Evolutionary conservation across 345 rosid species (phyloP), one percentile per base, ranked within the genome.

Genomic region (Gossypium stocksii): DNA sequence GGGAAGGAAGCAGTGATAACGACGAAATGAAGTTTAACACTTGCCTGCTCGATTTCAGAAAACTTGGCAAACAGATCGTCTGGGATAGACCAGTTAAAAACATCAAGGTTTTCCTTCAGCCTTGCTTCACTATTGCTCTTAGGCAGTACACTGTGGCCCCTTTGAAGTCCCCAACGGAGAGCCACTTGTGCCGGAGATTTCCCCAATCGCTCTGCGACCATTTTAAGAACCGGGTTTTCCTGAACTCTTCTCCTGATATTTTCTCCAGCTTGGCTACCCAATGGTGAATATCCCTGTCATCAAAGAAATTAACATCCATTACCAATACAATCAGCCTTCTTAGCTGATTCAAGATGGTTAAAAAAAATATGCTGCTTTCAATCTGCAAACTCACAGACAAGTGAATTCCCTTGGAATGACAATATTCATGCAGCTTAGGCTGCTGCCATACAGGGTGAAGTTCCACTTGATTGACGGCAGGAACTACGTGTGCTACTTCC

Each of bases 141-240:
- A 3, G 97, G 98, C 54, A 90, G 88, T 14, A 91, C 93, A 46
- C 96, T 86, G 41, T 91, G 89, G 45, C 96, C 98, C 89, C 80
- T 87, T 78, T 90, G 94, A 46, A 93, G 82, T 22, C 98, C 97
- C 94, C 98, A 93, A 38, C 96, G 90, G 13, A 90, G 80, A 25
- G 96, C 91, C 68, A 90, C 93, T 77, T 93, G 96, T 5, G 97
- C 96, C 71, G 91, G 91, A 54, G 89, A 85, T 85, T 90, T 93
- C 48, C 93, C 85, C 29, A 91, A 74, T 80, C 82, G 80, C 80
- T 82, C 89, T 13, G 94, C 94, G 53, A 89, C 90, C 69, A 2
- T 25, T 10, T 29, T 82, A 3, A 89, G 68, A 34, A 88, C 56
- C 0, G 88, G 90, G 66, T 82, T 82, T 82, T 84, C 85, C 29